Evolutionary conservation across 2,329 filamentous ascomycete species (phyloP), one percentile per base, ranked within the genome.

Genomic region (Fusarium mexicanum): DNA sequence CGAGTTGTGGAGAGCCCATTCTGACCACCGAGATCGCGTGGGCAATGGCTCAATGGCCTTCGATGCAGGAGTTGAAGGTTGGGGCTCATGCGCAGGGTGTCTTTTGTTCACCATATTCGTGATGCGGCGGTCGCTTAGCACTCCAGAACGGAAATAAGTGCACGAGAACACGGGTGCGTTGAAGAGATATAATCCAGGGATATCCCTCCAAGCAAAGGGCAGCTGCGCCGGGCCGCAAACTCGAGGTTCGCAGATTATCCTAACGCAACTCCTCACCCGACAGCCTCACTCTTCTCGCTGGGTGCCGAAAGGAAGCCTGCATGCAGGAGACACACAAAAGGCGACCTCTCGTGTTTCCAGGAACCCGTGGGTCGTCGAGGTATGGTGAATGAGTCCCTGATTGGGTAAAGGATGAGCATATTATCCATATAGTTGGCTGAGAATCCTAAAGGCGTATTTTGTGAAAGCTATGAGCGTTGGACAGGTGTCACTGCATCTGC

Each of bases 221-320:
- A 22, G 26, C 61, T 50, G 31, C 66, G 46, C 53, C 55, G 20
- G 55, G 38, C 40, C 53, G 61, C 50, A 73, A 57, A 66, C 35
- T 48, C 31, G 31, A 73, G 22, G 61, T 62, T 69, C 66, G 50
- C 59, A 68, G 55, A 50, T 54, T 33, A 37, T 55, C 58, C 58
- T 53, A 70, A 43, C 31, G 40, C 46, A 41, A 33, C 37, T 61
- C 51, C 29, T 61, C 41, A n/a, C 51, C 43, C 71, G 75, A 68
- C 75, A 74, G 75, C 75, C 75, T 77, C 72, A 77, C 63, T 77
- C 63, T 66, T 44, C 22, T 63, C 54, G 57, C 55, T 67, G 54
- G 64, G 64, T 54, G 61, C 64, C 58, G 60, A 62, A 44, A 70
- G 72, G 50, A 61, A 59, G 43, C 55, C 63, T 24, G 55, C 59